Evolutionary conservation across 1,284 basidiomycete species (phyloP).

Genomic region (Peniophora sp.): DNA sequence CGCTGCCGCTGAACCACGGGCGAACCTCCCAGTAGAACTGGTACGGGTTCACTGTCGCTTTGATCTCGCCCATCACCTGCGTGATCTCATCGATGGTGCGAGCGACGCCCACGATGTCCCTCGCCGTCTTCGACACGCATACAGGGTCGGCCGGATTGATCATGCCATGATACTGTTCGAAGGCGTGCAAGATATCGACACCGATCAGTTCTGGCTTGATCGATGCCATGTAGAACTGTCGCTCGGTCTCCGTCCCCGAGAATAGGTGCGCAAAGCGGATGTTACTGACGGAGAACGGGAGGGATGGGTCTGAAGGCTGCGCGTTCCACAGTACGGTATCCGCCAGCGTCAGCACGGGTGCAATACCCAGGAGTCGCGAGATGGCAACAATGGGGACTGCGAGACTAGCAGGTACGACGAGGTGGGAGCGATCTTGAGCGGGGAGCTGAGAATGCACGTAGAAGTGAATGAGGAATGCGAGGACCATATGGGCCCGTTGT

Average conservation of each 20-base stretch:
- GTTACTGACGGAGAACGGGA: constrained; percentile 51
- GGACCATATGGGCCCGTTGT: constrained; percentile 82
- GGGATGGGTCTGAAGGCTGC: constrained; percentile 48
- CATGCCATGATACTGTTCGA: constrained; percentile 74
- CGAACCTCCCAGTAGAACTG: constrained; percentile 88
- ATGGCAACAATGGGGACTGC: constrained; percentile 77
- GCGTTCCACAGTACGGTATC: constrained; percentile 97
- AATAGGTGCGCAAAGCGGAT: constrained; percentile 68
- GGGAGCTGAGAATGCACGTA: constrained; percentile 78
- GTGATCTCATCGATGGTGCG: constrained; percentile 69
- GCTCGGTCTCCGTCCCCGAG: constrained; percentile 81
- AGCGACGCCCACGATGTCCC: constrained; percentile 67
- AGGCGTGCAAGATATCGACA: constrained; percentile 78
- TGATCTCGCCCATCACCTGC: constrained; percentile 62
- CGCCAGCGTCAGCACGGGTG: constrained; percentile 92
- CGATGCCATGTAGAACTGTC: constrained; percentile 83
- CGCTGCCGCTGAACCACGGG: constrained; percentile 90
- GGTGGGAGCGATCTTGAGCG: constrained; percentile 27
- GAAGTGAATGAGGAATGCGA: constrained; percentile 85
- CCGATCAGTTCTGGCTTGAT: constrained; percentile 84
- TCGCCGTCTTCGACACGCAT: constrained; percentile 63
- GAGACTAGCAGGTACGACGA: constrained; percentile 67
- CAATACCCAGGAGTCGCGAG: constrained; percentile 73
- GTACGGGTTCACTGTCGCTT: constrained; percentile 74
- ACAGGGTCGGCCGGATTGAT: constrained; percentile 67